Evolutionary conservation across 768 basidiomycete genomes (phyloP).

Genomic region (Phylloporus rhodoxanthus): DNA sequence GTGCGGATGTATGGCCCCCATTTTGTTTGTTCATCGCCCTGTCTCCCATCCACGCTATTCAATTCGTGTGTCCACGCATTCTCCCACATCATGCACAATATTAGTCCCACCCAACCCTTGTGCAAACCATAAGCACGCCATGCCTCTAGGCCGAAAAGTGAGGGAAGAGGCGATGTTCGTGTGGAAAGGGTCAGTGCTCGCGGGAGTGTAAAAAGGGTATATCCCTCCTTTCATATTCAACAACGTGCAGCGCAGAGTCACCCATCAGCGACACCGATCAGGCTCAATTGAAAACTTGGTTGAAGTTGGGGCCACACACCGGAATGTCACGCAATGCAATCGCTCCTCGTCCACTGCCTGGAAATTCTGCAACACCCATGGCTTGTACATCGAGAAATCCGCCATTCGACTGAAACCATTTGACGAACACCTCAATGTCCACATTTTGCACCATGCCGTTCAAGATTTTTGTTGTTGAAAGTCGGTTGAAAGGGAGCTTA

Average conservation of each 20-base stretch:
- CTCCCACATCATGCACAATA: constrained; percentile 97
- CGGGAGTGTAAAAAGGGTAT: constrained; percentile 79
- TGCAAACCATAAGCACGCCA: constrained; percentile 62
- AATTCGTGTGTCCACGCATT: constrained; percentile 53
- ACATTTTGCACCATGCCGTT: constrained; percentile 1
- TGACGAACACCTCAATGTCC: constrained; percentile 34
- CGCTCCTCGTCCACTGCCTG: constrained; percentile 65
- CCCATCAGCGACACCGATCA: background rate
- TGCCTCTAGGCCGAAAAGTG: constrained; percentile 48
- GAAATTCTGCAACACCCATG: constrained; percentile 42
- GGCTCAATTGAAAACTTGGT: background rate
- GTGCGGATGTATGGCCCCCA: constrained; percentile 29
- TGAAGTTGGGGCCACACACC: constrained; percentile 42
- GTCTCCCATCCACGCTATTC: constrained; percentile 39
- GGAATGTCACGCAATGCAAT: constrained; percentile 70
- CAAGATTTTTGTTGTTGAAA: background rate
- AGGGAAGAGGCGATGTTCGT: constrained; percentile 63
- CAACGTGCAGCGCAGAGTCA: background rate
- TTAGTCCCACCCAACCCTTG: constrained; percentile 80
- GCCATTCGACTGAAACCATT: constrained; percentile 54
- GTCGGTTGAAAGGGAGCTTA: background rate
- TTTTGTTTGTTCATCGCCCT: background rate
- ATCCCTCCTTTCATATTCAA: constrained; percentile 48
- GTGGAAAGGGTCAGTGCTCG: constrained; percentile 71
- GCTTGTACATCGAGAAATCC: constrained; percentile 43